phyloP scores from a whole-genome alignment of 2,329 filamentous ascomycete genomes.

The Epichloe hybrida region DNA sequence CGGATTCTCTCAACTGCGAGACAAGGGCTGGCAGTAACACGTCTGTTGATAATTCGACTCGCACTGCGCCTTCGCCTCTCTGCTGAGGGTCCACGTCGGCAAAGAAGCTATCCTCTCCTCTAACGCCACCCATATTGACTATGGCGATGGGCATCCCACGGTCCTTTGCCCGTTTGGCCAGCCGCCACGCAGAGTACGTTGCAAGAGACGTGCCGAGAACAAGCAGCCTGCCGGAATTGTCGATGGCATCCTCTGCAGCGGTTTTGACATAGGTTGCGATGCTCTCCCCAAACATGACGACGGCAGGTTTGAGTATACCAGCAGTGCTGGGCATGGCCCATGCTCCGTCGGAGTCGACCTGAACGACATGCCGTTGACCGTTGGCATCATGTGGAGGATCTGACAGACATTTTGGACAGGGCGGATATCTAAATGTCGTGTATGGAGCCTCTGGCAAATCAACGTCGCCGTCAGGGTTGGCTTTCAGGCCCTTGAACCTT shows the following conservation, averaged over 20 bases:
- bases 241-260: constrained; percentile 67
- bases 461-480: constrained; percentile 91
- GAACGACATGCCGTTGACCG: constrained; percentile 43
- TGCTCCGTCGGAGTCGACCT: constrained; percentile 68
- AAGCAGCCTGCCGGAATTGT: constrained; percentile 60
- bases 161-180: constrained; percentile 73
- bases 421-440: constrained; percentile 77
- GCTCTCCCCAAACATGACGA: constrained; percentile 97
- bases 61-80: constrained; percentile 36
- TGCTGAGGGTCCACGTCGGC: constrained; percentile 37
- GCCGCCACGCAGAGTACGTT: constrained; percentile 87
- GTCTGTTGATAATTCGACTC: constrained; percentile 45
- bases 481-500: constrained; percentile 54
- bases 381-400: constrained; percentile 44
- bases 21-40: constrained; percentile 43
- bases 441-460: constrained; percentile 81
- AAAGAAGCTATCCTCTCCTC: constrained; percentile 66
- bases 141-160: constrained; percentile 75
- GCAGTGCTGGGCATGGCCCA: constrained; percentile 53
- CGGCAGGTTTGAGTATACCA: constrained; percentile 81
- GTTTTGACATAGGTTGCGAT: constrained; percentile 57
- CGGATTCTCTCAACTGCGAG: constrained; percentile 28
- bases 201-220: constrained; percentile 82
- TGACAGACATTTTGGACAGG: constrained; percentile 67
- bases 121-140: constrained; percentile 73